These are phyloP conservation scores for Oenanthe javanica DNA, from an alignment of 140 eudicot species.

Conservation along the genomic window DNA sequence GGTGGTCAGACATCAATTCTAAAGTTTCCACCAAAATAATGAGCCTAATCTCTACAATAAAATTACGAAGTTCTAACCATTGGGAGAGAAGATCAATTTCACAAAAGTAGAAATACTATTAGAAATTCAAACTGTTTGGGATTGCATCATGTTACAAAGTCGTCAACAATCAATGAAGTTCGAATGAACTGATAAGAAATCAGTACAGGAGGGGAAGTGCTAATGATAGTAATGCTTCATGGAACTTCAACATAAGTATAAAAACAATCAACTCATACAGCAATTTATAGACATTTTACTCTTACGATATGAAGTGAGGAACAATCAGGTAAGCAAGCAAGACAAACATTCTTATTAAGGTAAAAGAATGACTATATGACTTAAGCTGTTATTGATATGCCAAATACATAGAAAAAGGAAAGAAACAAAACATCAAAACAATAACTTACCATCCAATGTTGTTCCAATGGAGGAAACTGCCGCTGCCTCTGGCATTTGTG, in stretches of 20 bases:
- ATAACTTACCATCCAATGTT: conserved; percentile 53
- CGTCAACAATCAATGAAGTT: background rate
- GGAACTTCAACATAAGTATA: background rate
- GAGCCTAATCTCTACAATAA: background rate
- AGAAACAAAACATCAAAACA: background rate
- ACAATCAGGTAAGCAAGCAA: background rate
- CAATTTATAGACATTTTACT: background rate
- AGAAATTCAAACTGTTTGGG: background rate
- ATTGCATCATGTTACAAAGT: background rate
- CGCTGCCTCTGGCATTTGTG: conserved; percentile 90
- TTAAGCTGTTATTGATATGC: background rate
- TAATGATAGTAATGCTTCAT: background rate
- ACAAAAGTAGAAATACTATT: background rate
- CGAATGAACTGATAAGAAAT: background rate
- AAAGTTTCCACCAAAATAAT: background rate
- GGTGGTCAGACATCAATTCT: background rate
- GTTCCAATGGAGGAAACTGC: conserved; percentile 86
- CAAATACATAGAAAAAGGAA: background rate
- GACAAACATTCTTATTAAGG: background rate
- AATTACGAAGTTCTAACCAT: background rate
- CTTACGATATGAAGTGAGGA: background rate
- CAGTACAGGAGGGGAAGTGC: background rate
- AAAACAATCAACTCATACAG: background rate
- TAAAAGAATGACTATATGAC: background rate
- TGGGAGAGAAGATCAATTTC: background rate